Evolutionary conservation across 768 basidiomycete genomes (phyloP).

Genomic region (Russula brevipes): DNA sequence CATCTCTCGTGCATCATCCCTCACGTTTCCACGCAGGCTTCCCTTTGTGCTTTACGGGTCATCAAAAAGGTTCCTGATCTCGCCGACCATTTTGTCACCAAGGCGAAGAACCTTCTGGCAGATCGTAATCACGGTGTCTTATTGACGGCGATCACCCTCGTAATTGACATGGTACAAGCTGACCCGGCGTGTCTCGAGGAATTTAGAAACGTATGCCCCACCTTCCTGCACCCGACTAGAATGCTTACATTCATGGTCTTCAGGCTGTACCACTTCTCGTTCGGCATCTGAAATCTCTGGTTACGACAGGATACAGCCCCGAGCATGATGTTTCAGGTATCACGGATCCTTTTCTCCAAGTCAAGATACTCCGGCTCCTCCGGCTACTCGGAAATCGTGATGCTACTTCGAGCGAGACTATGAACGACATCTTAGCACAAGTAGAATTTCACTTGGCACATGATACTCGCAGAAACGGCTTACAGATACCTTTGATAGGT

Average conservation of each 20-base stretch:
- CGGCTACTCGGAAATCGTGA: constrained; percentile 86
- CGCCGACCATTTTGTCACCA: constrained; percentile 82
- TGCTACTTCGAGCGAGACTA: constrained; percentile 81
- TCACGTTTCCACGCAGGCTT: constrained; percentile 54
- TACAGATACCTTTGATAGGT: constrained; percentile 47
- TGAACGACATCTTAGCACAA: constrained; percentile 99
- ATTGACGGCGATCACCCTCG: constrained; percentile 88
- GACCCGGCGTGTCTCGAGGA: constrained; percentile 71
- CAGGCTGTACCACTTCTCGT: constrained; percentile 92
- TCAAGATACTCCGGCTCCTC: constrained; percentile 86
- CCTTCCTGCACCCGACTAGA: constrained; percentile 9
- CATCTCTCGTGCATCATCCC: not conserved
- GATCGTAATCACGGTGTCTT: constrained; percentile 98
- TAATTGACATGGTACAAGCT: constrained; percentile 88
- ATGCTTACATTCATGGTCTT: constrained; percentile 12
- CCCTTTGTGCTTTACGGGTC: constrained; percentile 89
- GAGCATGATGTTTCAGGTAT: constrained; percentile 99
- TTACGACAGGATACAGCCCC: constrained; percentile 94
- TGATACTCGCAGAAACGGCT: not conserved
- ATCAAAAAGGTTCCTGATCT: constrained; percentile 96
- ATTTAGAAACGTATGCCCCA: constrained; percentile 72
- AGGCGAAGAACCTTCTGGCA: constrained; percentile 85
- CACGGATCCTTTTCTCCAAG: constrained; percentile 92
- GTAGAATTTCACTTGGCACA: constrained; percentile 35
- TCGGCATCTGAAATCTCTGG: constrained; percentile 88